Percentiles rank a stretch among this genome's conserved stretches.
Evolutionary conservation across 1,139 yeast genomes (phyloP).

Genomic region (Pichia sp.): DNA sequence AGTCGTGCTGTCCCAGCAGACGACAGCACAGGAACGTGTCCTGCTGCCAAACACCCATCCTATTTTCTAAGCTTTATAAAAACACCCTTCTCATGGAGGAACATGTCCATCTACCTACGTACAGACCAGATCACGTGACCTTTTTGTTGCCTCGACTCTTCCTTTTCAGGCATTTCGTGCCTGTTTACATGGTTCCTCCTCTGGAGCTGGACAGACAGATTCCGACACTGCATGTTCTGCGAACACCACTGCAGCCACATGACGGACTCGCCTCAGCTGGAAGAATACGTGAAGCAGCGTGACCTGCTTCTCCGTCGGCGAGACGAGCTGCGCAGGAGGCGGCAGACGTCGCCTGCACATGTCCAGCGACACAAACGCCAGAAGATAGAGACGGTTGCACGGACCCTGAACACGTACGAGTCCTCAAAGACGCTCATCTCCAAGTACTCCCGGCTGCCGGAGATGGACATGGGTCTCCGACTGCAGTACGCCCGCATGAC

Average conservation of each 20-base stretch:
- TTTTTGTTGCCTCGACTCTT: no score
- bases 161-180: no score
- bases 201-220: no score
- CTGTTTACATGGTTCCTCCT: no score
- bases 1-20: no score
- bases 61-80: no score
- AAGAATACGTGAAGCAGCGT: constrained; percentile 2
- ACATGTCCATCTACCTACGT: no score
- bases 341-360: background rate
- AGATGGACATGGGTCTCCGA: constrained; percentile 26
- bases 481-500: constrained; percentile 22
- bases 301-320: background rate
- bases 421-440: constrained; percentile 8
- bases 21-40: no score
- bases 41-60: no score
- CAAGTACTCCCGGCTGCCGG: constrained; percentile 27
- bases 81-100: no score
- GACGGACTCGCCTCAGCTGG: background rate
- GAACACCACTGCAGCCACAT: background rate
- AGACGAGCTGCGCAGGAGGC: background rate
- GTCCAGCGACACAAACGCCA: background rate
- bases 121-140: no score
- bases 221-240: no score
- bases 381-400: background rate
- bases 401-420: constrained; percentile 2